phyloP scores from a whole-genome alignment of 148 eudicot genomes.

The Rhododendron kiyosumense region DNA sequence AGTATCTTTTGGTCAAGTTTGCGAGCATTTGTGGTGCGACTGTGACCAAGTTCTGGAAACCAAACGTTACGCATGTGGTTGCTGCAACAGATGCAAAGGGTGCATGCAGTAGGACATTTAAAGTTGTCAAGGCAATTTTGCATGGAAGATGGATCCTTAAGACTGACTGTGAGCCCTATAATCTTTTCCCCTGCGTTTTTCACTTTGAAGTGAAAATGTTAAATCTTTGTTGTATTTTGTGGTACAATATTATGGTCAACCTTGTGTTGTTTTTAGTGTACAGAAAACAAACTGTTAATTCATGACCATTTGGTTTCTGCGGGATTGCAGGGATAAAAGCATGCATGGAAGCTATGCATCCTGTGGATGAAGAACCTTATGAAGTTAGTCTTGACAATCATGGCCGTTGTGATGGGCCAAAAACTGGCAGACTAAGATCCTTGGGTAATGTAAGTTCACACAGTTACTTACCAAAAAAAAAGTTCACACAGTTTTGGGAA shows the following conservation, averaged over 20 bases:
- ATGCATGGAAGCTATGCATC: constrained; percentile 44
- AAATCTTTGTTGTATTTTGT: not conserved
- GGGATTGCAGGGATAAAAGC: constrained; percentile 63
- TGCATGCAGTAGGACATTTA: constrained; percentile 72
- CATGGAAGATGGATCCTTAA: constrained; percentile 78
- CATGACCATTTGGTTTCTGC: not conserved
- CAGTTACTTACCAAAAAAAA: not conserved
- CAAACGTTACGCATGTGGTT: constrained; percentile 82
- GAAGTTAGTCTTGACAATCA: constrained; percentile 74
- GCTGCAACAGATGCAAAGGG: constrained; percentile 88
- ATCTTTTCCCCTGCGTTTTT: not conserved
- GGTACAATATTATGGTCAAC: not conserved
- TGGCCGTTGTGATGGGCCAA: constrained; percentile 65
- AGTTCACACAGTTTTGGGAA: constrained; percentile 12
- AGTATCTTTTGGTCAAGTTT: constrained; percentile 54
- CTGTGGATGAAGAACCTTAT: constrained; percentile 63
- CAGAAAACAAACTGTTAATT: not conserved
- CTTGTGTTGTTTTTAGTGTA: not conserved
- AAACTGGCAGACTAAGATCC: constrained; percentile 65
- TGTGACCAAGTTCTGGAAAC: constrained; percentile 57
- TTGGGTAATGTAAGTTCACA: constrained; percentile 43
- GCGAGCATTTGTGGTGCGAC: constrained; percentile 67
- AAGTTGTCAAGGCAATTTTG: constrained; percentile 89
- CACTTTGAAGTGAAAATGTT: not conserved
- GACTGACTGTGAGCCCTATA: constrained; percentile 56